Evolutionary conservation across 768 basidiomycete genomes (phyloP), one percentile per base, ranked within the genome.

Genomic region (Cantharellus anzutake): DNA sequence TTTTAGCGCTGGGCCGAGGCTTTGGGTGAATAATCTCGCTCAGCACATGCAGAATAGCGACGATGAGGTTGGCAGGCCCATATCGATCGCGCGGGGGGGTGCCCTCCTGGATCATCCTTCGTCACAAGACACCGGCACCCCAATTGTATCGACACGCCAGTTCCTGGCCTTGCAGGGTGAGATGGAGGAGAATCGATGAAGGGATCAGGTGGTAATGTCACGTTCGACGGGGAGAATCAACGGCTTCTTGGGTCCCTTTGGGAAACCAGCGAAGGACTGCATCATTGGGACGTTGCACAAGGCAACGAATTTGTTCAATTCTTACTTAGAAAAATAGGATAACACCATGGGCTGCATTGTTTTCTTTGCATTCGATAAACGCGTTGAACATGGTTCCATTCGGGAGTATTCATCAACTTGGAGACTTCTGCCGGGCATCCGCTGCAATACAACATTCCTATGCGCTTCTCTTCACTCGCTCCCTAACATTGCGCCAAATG

Each of bases 61-160:
- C 73, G 60, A 63, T 73, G 53, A 61, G 69, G 5, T 29, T 29
- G 72, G 73, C 62, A 70, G 70, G 60, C 65, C 71, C 4, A 72
- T 73, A 53, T 66, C 67, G 5, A 66, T 70, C 51, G 71, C 70
- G 56, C 67, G 20, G 20, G 20, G 71, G 59, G 64, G 60, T 35
- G 60, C 70, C 42, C 66, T 73, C 42, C 63, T 73, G 4, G 70
- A 71, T 48, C 73, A 73, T 60, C 72, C 73, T 4, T 58, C 71
- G 2, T 71, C 70, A 2, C 71, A 72, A 63, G 66, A 67, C 3
- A 72, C 72, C 20, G 72, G 73, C 59, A 68, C 69, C 4, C 66
- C 72, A 57, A 65, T 73, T 2, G 69, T 73, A 34, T 70, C 70
- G 5, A 72, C 72, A 1, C 72, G 72, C 44, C 71, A 73, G 62